Evolutionary conservation across 73 alveolate genomes (phyloP), one percentile per base, ranked within the genome.

Genomic region (Paramecium primaurelia): DNA sequence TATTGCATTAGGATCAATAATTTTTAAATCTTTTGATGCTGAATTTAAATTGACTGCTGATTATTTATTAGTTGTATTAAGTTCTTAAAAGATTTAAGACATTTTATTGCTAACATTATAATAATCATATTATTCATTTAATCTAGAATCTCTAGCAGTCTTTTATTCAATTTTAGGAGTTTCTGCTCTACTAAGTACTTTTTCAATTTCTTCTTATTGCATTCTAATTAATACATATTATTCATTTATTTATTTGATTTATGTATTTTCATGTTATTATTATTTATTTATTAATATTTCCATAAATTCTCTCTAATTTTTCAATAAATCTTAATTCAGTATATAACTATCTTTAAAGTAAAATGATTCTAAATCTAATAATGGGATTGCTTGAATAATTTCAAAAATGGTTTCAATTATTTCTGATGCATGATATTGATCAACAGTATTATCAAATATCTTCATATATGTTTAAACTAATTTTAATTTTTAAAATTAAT

Each of bases 51-150:
- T 64, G 22, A 34, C 47, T 28, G 42, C 42, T 28, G 84, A 64
- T 64, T 64, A 28, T 34, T 64, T 64, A 26, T 64, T 64, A 10
- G 84, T 34, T 16, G 38, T 3, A 75, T 75, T 75, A 7, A 75
- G 68, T 18, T 75, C 88, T 42, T 75, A 36, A 36, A 75, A 75
- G 4, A 75, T 75, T 36, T 75, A 38, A 3, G 58, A 75, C 88
- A 75, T 75, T 36, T 75, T 75, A 75, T 75, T 75, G 88, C 88
- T 42, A 10, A 75, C 60, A 22, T 22, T 36, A 6, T 75, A 75
- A 25, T 75, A 75, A 36, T 75, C 88, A 42, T 75, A 75, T n/a
- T 75, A 18, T 75, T 36, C 58, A 75, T 75, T 42, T n/a, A 75
- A 20, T 34, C 40, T 75, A 3, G 69, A 14, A 16, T 32, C n/a